Evolutionary conservation across 345 rosid species (phyloP), one percentile per base, ranked within the genome.

Genomic region (Gossypioides kirkii): DNA sequence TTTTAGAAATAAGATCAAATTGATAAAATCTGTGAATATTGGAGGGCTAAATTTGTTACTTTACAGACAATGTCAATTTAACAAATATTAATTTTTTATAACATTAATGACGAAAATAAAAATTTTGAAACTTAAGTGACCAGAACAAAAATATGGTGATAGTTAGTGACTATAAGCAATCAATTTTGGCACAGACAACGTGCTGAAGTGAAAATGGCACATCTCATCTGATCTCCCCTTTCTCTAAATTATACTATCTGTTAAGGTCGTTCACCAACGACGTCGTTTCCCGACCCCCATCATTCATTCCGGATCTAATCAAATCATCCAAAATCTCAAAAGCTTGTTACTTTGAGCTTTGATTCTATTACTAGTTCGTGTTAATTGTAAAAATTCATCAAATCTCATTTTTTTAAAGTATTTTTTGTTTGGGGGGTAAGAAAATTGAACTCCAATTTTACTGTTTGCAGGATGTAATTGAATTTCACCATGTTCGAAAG

Each of bases 401-500:
- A 32, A 32, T 32, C 7, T 32, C 38, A 32, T 6, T 32, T 1
- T 32, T 32, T 32, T 32, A 32, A 32, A 5, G 38, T 32, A 32
- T 6, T 32, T 32, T 6, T 32, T 32, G 7, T 32, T 32, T 5
- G 38, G 38, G 36, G 38, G 6, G 60, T 55, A 10, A 25, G 13
- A 46, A 46, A 47, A 12, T 47, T 32, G 8, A 66, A 25, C 6
- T 45, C 38, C 38, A 61, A n/a, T 32, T 26, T 1, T 23, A 9
- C 8, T 66, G 28, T 41, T 66, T 64, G 38, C 77, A 74, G 72
- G 77, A 65, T 74, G 56, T 65, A 54, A 26, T 10, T 65, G 10
- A 42, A 43, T 8, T 13, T 20, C n/a, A 25, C 79, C 69, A 87
- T 90, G 94, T 86, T 92, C 77, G 94, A 88, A 78, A 90, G 89